phyloP scores from a whole-genome alignment of 352 stramenopile genomes.

The Aphanomyces stellatus region DNA sequence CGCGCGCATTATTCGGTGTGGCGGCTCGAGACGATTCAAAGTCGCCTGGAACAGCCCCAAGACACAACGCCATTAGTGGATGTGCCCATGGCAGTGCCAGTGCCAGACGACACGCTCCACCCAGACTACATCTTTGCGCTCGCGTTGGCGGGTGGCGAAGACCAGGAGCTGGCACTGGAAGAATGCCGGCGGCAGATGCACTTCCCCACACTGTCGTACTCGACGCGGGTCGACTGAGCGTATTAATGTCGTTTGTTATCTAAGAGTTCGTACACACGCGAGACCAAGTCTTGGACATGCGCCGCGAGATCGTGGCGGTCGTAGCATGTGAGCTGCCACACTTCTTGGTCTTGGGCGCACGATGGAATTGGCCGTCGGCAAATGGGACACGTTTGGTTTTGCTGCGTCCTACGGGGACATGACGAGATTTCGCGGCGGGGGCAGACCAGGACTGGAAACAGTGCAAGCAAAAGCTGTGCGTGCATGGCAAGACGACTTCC shows the following conservation, averaged over 20 bases:
- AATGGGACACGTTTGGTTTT: conserved; percentile 65
- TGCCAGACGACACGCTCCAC: not conserved
- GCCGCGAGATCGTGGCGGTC: conserved; percentile 57
- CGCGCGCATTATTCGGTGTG: not conserved
- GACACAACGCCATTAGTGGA: not conserved
- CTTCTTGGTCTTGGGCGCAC: conserved; percentile 61
- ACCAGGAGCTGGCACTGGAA: conserved; percentile 12
- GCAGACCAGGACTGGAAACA: conserved; percentile 64
- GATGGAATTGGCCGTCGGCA: conserved; percentile 55
- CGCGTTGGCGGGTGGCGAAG: not conserved
- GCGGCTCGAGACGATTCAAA: conserved; percentile 1
- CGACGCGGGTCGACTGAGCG: not conserved
- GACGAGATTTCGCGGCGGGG: not conserved
- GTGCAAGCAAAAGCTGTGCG: conserved; percentile 67
- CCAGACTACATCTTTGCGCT: conserved; percentile 17
- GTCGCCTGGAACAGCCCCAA: not conserved
- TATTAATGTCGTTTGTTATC: conserved; percentile 28
- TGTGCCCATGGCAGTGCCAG: not conserved
- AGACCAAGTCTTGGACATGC: conserved; percentile 59
- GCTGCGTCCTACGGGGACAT: conserved; percentile 34
- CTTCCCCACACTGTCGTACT: conserved; percentile 14
- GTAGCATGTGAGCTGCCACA: conserved; percentile 63
- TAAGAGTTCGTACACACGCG: conserved; percentile 61
- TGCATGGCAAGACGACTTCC: conserved; percentile 61
- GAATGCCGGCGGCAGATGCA: not conserved